Percentiles rank a stretch among this genome's conserved stretches.
These are phyloP conservation scores for Mycena olivaceomarginata DNA, from an alignment of 768 basidiomycete genomes.

Conservation along the genomic window DNA sequence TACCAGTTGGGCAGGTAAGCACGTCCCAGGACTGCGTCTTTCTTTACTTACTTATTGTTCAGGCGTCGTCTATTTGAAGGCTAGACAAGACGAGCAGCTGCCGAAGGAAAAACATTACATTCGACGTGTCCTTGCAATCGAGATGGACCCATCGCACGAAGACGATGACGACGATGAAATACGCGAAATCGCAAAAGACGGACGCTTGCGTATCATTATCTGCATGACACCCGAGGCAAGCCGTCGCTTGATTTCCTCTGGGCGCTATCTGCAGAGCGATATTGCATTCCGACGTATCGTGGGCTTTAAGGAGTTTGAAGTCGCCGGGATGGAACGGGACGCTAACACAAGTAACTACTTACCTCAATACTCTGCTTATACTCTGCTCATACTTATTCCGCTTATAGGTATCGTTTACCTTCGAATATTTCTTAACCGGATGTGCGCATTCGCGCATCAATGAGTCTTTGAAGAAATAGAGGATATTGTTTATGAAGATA, in stretches of 20 bases:
- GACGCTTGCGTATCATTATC: neutral
- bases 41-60: too few relatives aligned
- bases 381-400: neutral
- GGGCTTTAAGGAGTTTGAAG: constrained; percentile 24
- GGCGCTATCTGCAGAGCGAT: constrained; percentile 26
- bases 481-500: constrained; percentile 18
- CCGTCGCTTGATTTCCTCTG: too few relatives aligned
- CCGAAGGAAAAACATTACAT: neutral
- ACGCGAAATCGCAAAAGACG: neutral
- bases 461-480: neutral
- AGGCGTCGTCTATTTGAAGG: constrained; percentile 10
- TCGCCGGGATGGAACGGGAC: constrained; percentile 9
- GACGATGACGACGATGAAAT: neutral
- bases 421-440: neutral
- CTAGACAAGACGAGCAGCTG: neutral
- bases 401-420: neutral
- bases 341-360: neutral
- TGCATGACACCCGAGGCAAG: neutral
- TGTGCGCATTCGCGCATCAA: neutral
- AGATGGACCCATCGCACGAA: neutral
- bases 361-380: neutral
- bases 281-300: constrained; percentile 26
- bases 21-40: neutral
- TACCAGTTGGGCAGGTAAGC: constrained; percentile 10
- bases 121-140: neutral